These are phyloP conservation scores for Citrullus colocynthis DNA, from an alignment of 306 rosid species.

Conservation along the genomic window DNA sequence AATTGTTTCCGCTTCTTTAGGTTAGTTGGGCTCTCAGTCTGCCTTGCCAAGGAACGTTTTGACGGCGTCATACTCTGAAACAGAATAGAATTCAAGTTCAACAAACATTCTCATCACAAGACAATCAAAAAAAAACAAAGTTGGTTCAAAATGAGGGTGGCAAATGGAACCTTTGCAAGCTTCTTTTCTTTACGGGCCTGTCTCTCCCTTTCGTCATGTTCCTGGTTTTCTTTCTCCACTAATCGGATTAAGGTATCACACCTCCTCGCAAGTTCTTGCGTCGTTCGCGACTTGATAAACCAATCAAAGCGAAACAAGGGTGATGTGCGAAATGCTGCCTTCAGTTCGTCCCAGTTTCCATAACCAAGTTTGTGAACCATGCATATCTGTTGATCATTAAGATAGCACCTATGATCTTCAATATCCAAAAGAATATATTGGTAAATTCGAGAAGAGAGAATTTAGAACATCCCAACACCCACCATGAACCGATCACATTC, in stretches of 20 bases:
- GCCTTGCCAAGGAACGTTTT: constrained; percentile 62
- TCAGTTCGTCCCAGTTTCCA: constrained; percentile 98
- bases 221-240: constrained; percentile 99
- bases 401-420: background rate
- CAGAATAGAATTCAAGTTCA: background rate
- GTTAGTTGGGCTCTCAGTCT: constrained; percentile 55
- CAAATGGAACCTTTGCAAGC: constrained; percentile 69
- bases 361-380: constrained; percentile 98
- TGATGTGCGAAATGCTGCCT: constrained; percentile 95
- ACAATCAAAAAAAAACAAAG: no score
- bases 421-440: background rate
- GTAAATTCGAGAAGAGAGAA: background rate
- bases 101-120: background rate
- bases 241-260: constrained; percentile 88
- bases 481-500: constrained; percentile 99
- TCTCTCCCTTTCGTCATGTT: constrained; percentile 89
- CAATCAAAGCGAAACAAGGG: constrained; percentile 98
- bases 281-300: constrained; percentile 98
- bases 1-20: constrained; percentile 75
- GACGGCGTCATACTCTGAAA: constrained; percentile 79
- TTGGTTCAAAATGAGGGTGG: background rate
- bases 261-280: constrained; percentile 97
- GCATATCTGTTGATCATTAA: constrained; percentile 49
- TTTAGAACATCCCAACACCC: background rate
- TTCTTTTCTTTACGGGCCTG: constrained; percentile 99